Evolutionary conservation across 371 early-diverging fungal species (phyloP), one percentile per base, ranked within the genome.

Genomic region (Apophysomyces elegans): DNA sequence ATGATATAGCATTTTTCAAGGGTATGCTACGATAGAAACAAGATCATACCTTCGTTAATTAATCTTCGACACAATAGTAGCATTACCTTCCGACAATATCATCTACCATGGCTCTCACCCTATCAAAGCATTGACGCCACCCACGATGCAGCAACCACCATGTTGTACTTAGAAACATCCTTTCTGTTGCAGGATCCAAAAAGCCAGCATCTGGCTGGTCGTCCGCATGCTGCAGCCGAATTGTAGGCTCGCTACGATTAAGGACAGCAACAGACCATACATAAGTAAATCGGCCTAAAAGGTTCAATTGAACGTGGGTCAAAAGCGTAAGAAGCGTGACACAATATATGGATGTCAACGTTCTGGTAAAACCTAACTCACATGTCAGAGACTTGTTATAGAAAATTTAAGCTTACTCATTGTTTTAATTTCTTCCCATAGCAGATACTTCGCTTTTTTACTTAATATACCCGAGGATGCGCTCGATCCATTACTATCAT

Each of bases 131-230:
- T n/a, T 69, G 60, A 63, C 85, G 89, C 94, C 96, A 95, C 0
- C 96, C 97, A 64, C 87, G 86, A 75, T 98, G 93, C 69, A 98
- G 73, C 39, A 98, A 73, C 90, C 93, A 96, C 95, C 95, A 97
- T 71, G 88, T 91, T 66, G 91, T 89, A 59, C 93, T 93, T 68
- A 98, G 69, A 71, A 89, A 98, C 83, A 89, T 86, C 59, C 91
- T 84, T 71, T 96, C 94, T 1, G 86, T 85, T 54, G 89, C 84
- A 26, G 74, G 73, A 65, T 77, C 78, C 64, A 78, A 78, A 70
- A 79, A 73, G 0, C 79, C 74, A 58, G 68, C 70, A 67, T 72
- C 72, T 41, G 73, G 67, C 38, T 78, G 75, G 35, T 81, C 76
- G 45, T 68, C 67, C 32, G 32, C 32, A 26, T 26, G 32, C 58